Base-by-base conservation (phyloP, 306 rosid species). In the Begonia fuchsioides region DNA sequence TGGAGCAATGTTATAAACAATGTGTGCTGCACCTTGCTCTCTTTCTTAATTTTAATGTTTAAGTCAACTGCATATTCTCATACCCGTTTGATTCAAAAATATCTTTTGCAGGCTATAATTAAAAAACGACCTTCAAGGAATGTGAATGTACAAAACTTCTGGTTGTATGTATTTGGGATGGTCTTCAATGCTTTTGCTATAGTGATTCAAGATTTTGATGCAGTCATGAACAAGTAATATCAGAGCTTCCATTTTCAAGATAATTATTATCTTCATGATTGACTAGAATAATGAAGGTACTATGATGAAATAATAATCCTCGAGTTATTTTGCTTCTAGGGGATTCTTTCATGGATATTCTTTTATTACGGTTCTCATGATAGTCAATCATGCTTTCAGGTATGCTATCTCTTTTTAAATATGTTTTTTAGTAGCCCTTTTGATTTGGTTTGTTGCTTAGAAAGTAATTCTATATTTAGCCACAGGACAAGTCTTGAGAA, bases 381-480 rank as follows among this genome's bases (percentile, higher is more conserved):
- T 88, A 72, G 52, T 84, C 71, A 88, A 88, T 63, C 97, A 88
- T 50, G 97, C 95, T 56, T 90, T 88, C 59, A 88, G 95, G 97
- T 88, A 74, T 26, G 32, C 9, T n/a, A n/a, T 48, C 54, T 39
- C 61, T 17, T 62, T 50, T 52, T 35, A n/a, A 39, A 38, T 44
- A 26, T 64, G 59, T 41, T 75, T 59, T 13, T 59, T 7, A 12
- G 35, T 44, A 8, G 55, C 58, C 38, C 53, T 18, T 56, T 39
- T 26, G 35, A 26, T 4, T 26, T 26, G 35, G 3, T 26, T 26
- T 26, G 35, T 8, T 26, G 35, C 35, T 26, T 26, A 8, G 7
- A 26, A 26, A 26, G 35, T 4, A 26, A 26, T 26, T 26, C 8
- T 26, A 26, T 26, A 26, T 26, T 2, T 1, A 26, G 35, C 35